A percentile compares a stretch with the other conserved stretches of the same genome.
These are phyloP conservation scores for Hymenoscyphus occultus DNA, from an alignment of 2,329 filamentous ascomycete species.

Conservation along the genomic window DNA sequence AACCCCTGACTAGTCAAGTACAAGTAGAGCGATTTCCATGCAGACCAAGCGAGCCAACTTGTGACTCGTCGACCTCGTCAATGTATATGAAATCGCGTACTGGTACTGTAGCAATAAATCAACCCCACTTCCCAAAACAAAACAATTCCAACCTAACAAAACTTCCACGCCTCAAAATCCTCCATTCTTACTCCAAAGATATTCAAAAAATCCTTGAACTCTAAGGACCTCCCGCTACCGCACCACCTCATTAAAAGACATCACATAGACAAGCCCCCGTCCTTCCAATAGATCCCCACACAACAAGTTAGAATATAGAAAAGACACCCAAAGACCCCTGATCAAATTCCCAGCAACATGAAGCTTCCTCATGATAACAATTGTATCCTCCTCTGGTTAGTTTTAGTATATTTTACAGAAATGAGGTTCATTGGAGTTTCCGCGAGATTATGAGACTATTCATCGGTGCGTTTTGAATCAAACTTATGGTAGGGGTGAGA, in stretches of 20 bases:
- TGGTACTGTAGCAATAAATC: neutral
- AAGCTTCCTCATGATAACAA: constrained; percentile 65
- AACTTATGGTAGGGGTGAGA: too few species aligned
- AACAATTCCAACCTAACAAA: too few species aligned
- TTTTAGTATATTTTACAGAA: constrained; percentile 54
- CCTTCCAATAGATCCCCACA: constrained; percentile 1
- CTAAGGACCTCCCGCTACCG: neutral
- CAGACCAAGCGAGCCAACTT: neutral
- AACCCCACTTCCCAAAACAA: too few species aligned
- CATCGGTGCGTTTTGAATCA: constrained; percentile 50
- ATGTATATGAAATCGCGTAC: neutral
- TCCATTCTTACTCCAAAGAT: neutral
- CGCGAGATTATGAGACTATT: constrained; percentile 67
- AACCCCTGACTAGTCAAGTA: neutral
- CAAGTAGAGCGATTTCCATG: neutral
- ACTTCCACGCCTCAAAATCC: neutral
- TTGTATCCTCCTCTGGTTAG: constrained; percentile 57
- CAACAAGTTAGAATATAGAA: constrained; percentile 7
- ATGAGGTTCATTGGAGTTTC: constrained; percentile 58
- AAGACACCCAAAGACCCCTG: constrained; percentile 44
- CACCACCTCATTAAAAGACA: neutral
- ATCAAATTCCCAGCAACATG: constrained; percentile 52
- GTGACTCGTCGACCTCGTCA: neutral
- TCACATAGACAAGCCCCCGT: constrained; percentile 24
- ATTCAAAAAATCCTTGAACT: neutral